Evolutionary conservation across 179 eudicot genomes (phyloP).

Genomic region (Dionaea muscipula): DNA sequence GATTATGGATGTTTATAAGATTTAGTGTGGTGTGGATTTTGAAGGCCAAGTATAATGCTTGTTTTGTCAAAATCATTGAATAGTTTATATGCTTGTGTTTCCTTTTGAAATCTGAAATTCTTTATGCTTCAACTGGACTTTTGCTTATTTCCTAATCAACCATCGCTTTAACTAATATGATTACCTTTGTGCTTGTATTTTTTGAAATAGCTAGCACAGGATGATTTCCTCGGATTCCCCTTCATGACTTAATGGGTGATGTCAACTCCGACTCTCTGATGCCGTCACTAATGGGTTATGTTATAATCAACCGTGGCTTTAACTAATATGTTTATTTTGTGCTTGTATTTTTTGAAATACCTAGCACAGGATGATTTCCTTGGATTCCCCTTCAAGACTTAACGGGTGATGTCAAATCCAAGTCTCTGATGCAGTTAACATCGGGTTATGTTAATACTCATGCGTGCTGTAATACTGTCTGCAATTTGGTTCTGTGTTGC

Average conservation of each 20-base stretch:
- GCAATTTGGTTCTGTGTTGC: too few species aligned
- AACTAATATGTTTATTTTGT: background rate
- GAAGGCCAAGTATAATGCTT: too few species aligned
- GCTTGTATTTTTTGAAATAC: background rate
- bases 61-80: too few species aligned
- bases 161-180: too few species aligned
- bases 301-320: too few species aligned
- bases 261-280: constrained; percentile 64
- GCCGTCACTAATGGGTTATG: too few species aligned
- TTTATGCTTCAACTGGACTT: too few species aligned
- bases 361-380: constrained; percentile 56
- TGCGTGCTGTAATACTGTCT: background rate
- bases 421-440: background rate
- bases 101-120: too few species aligned
- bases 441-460: background rate
- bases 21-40: too few species aligned
- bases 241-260: constrained; percentile 74
- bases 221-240: constrained; percentile 87
- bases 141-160: too few species aligned
- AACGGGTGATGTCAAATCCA: constrained; percentile 63
- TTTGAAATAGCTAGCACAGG: constrained; percentile 27
- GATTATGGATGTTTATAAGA: too few species aligned
- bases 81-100: too few species aligned
- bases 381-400: constrained; percentile 93
- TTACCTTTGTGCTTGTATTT: background rate